Base-by-base conservation (phyloP, 352 stramenopile species). In the Pythium folliculosum region DNA sequence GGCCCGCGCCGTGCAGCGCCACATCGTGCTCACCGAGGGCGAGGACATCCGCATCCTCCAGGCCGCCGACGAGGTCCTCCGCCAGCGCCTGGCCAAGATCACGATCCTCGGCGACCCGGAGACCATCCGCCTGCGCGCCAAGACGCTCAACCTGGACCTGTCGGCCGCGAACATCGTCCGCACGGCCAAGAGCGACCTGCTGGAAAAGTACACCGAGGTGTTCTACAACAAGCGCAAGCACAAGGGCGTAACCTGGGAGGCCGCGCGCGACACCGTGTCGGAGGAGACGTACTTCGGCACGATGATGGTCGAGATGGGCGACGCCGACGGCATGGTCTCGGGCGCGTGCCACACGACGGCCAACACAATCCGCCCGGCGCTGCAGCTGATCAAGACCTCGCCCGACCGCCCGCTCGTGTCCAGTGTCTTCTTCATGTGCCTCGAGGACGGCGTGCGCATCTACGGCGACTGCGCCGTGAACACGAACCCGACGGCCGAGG, bases 321-420 rank as follows among this genome's bases (percentile, higher is more conserved):
- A 92, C 52, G 89, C 85, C 0, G 88, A 96, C 63, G 89, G 89
- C 38, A 92, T 96, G 82, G 89, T 96, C 25, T 94, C 82, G 2
- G 89, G 89, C 35, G 89, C 82, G 1, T 89, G 78, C 67, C 87
- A 96, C 74, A 92, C 84, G 14, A 96, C 86, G 3, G 86, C 87
- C 54, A 91, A 95, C 77, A 96, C 89, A 19, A 90, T 96, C 54
- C 86, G 89, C 10, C 89, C 89, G 17, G 89, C 88, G 48, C 75
- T 96, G 14, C 89, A 96, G 75, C 72, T 96, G 7, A 94, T 96
- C 73, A 96, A 96, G 82, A 94, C 84, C 30, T 60, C 71, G 4
- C 78, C 76, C 1, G 82, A 83, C 49, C 77, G 81, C 22, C 83
- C 81, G 5, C 77, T 94, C 44, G 44, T 50, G 13, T 47, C 40